phyloP scores from a whole-genome alignment of 768 basidiomycete genomes.

The Mrakia hoshinonis region DNA sequence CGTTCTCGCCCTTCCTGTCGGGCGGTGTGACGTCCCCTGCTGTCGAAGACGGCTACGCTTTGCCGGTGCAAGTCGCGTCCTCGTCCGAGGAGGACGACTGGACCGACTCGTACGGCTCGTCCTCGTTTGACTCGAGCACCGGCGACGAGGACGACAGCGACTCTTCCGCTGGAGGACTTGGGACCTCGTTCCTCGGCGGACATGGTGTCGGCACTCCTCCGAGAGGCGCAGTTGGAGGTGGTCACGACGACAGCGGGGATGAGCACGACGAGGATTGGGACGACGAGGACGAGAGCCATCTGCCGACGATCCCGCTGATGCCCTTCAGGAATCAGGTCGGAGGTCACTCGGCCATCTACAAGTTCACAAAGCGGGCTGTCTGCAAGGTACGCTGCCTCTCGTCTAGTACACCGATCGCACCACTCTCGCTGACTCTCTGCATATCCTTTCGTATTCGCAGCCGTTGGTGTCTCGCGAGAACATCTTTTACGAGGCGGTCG shows the following conservation, averaged over 20 bases:
- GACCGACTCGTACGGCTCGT: slow-evolving; percentile 10
- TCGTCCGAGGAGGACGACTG: slow-evolving; percentile 20
- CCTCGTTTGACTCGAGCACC: background rate
- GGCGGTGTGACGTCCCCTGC: background rate
- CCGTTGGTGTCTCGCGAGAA: slow-evolving; percentile 95
- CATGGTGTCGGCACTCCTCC: background rate
- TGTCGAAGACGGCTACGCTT: background rate
- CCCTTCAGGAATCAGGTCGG: slow-evolving; percentile 98
- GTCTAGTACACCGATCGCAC: background rate
- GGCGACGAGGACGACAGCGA: background rate
- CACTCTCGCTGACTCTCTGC: background rate
- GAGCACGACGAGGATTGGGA: slow-evolving; percentile 28
- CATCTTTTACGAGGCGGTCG: slow-evolving; percentile 93
- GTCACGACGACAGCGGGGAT: slow-evolving; percentile 23
- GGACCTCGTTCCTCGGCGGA: background rate
- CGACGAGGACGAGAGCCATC: slow-evolving; percentile 27
- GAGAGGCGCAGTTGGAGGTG: background rate
- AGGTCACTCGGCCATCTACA: slow-evolving; percentile 93
- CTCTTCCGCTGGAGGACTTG: background rate
- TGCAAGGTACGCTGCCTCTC: slow-evolving; percentile 69
- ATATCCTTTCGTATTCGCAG: slow-evolving; percentile 46
- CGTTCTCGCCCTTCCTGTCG: background rate
- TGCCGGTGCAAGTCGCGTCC: background rate
- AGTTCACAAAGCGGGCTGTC: slow-evolving; percentile 92
- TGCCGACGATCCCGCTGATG: slow-evolving; percentile 67